Percentiles rank a stretch among this genome's conserved stretches.
phyloP scores from a whole-genome alignment of 768 basidiomycete species.

The Termitomyces eurrhizus region DNA sequence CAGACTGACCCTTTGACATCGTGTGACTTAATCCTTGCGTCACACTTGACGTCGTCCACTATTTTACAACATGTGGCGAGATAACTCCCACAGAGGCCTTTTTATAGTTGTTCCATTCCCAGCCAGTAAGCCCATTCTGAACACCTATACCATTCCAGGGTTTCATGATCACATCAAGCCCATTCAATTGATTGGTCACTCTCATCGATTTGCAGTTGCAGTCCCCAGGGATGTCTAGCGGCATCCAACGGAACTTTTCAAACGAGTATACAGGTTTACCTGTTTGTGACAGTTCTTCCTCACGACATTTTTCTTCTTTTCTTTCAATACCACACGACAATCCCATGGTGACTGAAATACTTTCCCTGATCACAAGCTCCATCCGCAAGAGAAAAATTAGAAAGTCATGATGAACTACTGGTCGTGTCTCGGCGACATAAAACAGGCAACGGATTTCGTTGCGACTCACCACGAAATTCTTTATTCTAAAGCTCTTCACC shows the following conservation, averaged over 20 bases:
- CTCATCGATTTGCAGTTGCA: not conserved
- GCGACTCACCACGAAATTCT: not conserved
- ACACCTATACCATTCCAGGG: too few species aligned
- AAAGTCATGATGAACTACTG: not conserved
- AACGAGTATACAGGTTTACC: not conserved
- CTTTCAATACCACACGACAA: not conserved
- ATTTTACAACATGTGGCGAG: too few species aligned
- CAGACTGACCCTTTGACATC: too few species aligned
- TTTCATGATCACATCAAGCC: too few species aligned
- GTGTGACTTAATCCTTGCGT: too few species aligned
- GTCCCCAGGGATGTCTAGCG: not conserved
- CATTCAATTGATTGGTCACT: too few species aligned
- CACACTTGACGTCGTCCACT: too few species aligned
- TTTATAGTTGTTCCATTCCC: too few species aligned
- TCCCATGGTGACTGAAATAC: not conserved
- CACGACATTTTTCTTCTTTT: not conserved
- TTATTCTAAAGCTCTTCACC: slow-evolving; percentile 4
- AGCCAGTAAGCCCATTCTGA: too few species aligned
- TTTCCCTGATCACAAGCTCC: not conserved
- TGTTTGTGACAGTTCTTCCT: not conserved
- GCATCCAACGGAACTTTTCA: not conserved
- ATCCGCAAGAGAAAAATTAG: not conserved
- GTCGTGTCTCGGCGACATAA: not conserved
- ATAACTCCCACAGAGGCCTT: too few species aligned
- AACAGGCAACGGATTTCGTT: not conserved